Evolutionary conservation across 768 basidiomycete genomes (phyloP), one percentile per base, ranked within the genome.

Genomic region (Kwoniella pini): DNA sequence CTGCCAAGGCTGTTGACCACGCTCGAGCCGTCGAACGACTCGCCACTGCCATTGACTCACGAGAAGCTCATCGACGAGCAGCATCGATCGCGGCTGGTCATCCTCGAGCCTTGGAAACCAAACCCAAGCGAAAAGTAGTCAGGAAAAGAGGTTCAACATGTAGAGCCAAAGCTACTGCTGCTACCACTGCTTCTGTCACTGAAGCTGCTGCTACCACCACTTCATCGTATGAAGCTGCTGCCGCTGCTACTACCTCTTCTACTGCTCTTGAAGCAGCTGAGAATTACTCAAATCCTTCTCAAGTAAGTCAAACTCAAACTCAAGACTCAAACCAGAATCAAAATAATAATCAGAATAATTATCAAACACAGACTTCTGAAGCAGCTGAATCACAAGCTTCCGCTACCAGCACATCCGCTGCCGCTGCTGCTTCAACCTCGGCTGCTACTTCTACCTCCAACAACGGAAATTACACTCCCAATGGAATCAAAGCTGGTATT

Each of bases 401-500:
- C 6, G 45, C 60, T 31, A 62, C 62, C 36, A 28, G 50, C 6
- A 40, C 42, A 19, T 15, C 28, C 22, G 17, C 56, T 28, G 45
- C 44, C 24, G 36, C 68, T 13, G 48, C 68, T 36, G 42, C 52
- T 7, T 15, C 45, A 7, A 52, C 57, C 31, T 28, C 55, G 5
- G 19, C 65, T 13, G 38, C 71, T 40, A 45, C 52, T 33, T 12
- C 60, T 21, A 13, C 63, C 10, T 50, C 57, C 2, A 26, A 12
- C 31, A 49, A 55, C 56, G 53, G 40, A 33, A 38, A 43, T 22
- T 54, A 70, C 33, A 72, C 72, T 43, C 76, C 75, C n/a, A 70
- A 68, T 43, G 70, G 75, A 26, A 75, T 57, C 33, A 77, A 79
- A 53, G 77, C 78, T 48, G 78, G 78, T 71, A 71, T 77, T 55